Percentiles rank a stretch among this genome's conserved stretches.
These are phyloP conservation scores for Thalassiosira ordinaria DNA, from an alignment of 352 stramenopile species.

Conservation along the genomic window DNA sequence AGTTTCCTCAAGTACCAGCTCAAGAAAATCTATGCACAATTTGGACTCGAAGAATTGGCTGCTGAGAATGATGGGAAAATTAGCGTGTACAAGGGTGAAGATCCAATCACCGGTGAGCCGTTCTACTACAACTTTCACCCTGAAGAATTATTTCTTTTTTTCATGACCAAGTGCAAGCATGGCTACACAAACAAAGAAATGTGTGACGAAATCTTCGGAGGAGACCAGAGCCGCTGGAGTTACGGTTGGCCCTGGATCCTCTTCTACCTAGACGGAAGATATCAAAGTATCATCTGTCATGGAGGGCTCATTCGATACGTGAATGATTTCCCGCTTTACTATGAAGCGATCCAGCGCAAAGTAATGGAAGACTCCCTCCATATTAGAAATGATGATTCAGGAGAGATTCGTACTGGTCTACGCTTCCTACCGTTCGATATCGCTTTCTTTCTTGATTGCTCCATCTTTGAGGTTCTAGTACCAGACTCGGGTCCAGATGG, in stretches of 20 bases:
- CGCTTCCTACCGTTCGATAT: slow-evolving; percentile 28
- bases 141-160: slow-evolving; percentile 43
- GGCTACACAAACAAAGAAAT: slow-evolving; percentile 28
- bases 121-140: slow-evolving; percentile 35
- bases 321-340: slow-evolving; percentile 38
- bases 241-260: slow-evolving; percentile 42
- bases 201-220: slow-evolving; percentile 40
- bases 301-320: slow-evolving; percentile 33
- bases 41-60: slow-evolving; percentile 25
- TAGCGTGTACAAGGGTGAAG: background rate
- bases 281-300: slow-evolving; percentile 34
- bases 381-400: slow-evolving; percentile 16
- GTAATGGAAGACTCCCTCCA: slow-evolving; percentile 22
- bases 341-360: slow-evolving; percentile 22
- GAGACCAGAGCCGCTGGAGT: slow-evolving; percentile 27
- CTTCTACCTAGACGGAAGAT: slow-evolving; percentile 34
- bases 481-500: slow-evolving; percentile 26
- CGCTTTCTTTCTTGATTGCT: slow-evolving; percentile 33
- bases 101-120: no score
- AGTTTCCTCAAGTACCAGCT: slow-evolving; percentile 19
- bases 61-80: slow-evolving; percentile 5
- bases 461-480: slow-evolving; percentile 9
- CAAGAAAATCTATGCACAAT: slow-evolving; percentile 14
- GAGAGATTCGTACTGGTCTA: slow-evolving; percentile 2
- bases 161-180: slow-evolving; percentile 32